Evolutionary conservation across 2,329 filamentous ascomycete genomes (phyloP).

Genomic region (Aspergillus hiratsukae): DNA sequence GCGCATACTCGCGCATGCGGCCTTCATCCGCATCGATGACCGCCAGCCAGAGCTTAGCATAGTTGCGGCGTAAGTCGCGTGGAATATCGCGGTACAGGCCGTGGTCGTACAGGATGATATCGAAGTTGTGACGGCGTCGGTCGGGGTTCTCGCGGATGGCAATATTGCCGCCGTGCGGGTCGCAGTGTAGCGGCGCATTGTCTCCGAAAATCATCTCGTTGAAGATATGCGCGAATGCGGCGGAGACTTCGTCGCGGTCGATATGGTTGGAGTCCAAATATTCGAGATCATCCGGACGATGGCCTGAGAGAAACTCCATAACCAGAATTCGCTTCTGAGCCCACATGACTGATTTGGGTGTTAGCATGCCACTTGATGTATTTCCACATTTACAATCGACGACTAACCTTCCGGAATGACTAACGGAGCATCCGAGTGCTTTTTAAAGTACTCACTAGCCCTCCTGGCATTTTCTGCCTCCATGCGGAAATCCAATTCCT

Average conservation of each 20-base stretch:
- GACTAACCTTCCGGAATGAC: constrained; percentile 66
- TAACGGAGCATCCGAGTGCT: constrained; percentile 69
- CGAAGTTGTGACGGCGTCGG: constrained; percentile 71
- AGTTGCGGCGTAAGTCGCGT: constrained; percentile 69
- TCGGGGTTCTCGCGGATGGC: constrained; percentile 74
- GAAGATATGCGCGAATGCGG: constrained; percentile 84
- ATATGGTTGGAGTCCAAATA: constrained; percentile 84
- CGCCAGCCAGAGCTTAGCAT: constrained; percentile 96
- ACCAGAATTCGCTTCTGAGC: constrained; percentile 84
- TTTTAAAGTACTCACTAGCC: constrained; percentile 74
- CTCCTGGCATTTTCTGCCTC: constrained; percentile 81
- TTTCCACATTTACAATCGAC: neutral
- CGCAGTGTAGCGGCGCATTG: constrained; percentile 85
- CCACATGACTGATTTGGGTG: constrained; percentile 64
- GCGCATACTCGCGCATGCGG: constrained; percentile 81
- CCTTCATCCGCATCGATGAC: constrained; percentile 85
- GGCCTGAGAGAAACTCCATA: constrained; percentile 88
- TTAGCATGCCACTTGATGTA: constrained; percentile 11
- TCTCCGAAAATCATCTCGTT: constrained; percentile 99
- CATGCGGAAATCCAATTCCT: constrained; percentile 83
- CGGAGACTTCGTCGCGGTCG: constrained; percentile 91
- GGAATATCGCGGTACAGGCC: constrained; percentile 94
- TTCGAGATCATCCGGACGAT: constrained; percentile 79
- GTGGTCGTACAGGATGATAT: constrained; percentile 94
- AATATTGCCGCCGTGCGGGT: constrained; percentile 94